Conservation (phyloP, 331 rosid genomes). For the Quercus tomentella region DNA sequence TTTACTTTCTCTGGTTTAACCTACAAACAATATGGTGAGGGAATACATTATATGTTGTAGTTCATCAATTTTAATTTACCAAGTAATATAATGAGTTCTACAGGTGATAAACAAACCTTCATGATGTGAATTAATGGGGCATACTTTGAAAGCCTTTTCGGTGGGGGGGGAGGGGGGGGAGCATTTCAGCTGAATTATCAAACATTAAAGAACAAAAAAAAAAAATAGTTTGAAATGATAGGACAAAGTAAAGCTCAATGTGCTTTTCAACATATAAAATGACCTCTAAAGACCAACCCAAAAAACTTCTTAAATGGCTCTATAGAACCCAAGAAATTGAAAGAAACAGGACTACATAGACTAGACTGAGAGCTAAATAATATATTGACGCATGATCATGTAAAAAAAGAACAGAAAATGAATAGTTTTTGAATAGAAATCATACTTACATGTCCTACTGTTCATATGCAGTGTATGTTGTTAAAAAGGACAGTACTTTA, state of each 20-base stretch:
- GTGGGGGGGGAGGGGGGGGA: slow-evolving; percentile 61
- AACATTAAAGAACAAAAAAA: slow-evolving; percentile 7
- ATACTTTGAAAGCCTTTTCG: slow-evolving; percentile 59
- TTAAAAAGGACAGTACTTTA: neutral
- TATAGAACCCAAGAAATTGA: neutral
- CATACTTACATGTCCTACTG: neutral
- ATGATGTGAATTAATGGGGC: slow-evolving; percentile 89
- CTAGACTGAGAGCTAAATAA: neutral
- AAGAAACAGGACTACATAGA: neutral
- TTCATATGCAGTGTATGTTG: neutral
- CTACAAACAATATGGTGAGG: slow-evolving; percentile 36
- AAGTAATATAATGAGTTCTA: slow-evolving; percentile 4
- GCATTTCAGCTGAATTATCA: slow-evolving; percentile 54
- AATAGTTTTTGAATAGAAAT: neutral
- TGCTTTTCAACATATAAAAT: neutral
- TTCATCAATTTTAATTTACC: neutral
- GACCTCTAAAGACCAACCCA: neutral
- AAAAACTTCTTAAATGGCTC: neutral
- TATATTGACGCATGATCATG: neutral
- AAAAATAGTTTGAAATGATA: neutral
- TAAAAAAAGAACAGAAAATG: neutral
- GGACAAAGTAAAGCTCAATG: neutral
- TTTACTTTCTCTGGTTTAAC: slow-evolving; percentile 71
- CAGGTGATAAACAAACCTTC: slow-evolving; percentile 61
- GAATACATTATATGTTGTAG: slow-evolving; percentile 13